Conservation (phyloP, 2,329 filamentous ascomycete species). For the Calcarisporium arbuscula region DNA sequence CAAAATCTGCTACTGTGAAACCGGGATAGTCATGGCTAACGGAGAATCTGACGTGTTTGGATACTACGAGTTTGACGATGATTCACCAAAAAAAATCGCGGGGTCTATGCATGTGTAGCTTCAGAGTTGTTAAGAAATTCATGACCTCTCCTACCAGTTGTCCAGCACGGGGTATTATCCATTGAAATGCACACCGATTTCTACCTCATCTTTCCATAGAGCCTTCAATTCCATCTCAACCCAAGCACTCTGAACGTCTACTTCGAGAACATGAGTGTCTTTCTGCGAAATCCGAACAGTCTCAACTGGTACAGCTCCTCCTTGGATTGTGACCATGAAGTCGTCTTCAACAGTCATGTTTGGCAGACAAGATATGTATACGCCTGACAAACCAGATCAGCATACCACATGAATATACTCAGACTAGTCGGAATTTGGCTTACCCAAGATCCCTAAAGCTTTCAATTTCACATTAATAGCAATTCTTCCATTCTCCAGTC, state of each 20-base stretch:
- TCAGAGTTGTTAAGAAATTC: too few relatives aligned
- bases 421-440: too few relatives aligned
- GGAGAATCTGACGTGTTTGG: too few relatives aligned
- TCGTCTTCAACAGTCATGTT: constrained; percentile 53
- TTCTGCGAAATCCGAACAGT: constrained; percentile 53
- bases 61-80: too few relatives aligned
- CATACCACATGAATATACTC: too few relatives aligned
- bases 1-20: too few relatives aligned
- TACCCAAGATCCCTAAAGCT: constrained; percentile 69
- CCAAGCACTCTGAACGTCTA: constrained; percentile 77
- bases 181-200: too few relatives aligned
- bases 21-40: too few relatives aligned
- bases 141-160: too few relatives aligned
- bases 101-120: too few relatives aligned
- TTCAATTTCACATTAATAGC: constrained; percentile 66
- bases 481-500: constrained; percentile 51
- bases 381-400: constrained; percentile 35
- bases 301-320: constrained; percentile 58
- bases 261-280: constrained; percentile 59
- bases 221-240: constrained; percentile 60
- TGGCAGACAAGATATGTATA: constrained; percentile 70
- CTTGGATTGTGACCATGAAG: constrained; percentile 70
- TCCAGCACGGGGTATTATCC: too few relatives aligned
- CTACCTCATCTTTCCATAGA: constrained; percentile 76
- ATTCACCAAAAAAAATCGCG: too few relatives aligned